These are phyloP conservation scores for Hyaloperonospora brassicae DNA, from an alignment of 352 stramenopile genomes.

Conservation along the genomic window DNA sequence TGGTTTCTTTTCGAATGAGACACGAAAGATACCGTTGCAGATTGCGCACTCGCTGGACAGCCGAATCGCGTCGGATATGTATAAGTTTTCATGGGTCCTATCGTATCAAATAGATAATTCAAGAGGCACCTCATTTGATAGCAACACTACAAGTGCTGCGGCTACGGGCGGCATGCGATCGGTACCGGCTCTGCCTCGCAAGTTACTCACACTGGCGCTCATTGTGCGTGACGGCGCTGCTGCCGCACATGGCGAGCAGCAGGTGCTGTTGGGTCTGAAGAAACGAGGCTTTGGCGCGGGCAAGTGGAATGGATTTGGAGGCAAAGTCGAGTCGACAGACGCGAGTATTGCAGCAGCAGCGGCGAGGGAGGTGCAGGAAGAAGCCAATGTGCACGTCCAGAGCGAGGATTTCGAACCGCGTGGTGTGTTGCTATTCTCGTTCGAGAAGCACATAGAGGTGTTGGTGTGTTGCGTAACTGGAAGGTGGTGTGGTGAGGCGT, in stretches of 20 bases:
- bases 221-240: slow-evolving; percentile 28
- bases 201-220: slow-evolving; percentile 48
- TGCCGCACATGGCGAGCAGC: background rate
- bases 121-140: background rate
- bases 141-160: background rate
- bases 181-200: slow-evolving; percentile 30
- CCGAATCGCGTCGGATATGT: slow-evolving; percentile 2
- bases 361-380: slow-evolving; percentile 57
- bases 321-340: slow-evolving; percentile 80
- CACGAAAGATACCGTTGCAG: background rate
- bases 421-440: slow-evolving; percentile 55
- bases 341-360: slow-evolving; percentile 44
- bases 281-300: slow-evolving; percentile 84
- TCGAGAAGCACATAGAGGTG: slow-evolving; percentile 45
- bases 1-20: slow-evolving; percentile 15
- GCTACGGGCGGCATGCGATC: slow-evolving; percentile 3
- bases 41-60: slow-evolving; percentile 7
- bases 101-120: background rate
- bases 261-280: slow-evolving; percentile 82
- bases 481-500: background rate
- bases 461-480: slow-evolving; percentile 30
- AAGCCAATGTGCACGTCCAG: slow-evolving; percentile 51
- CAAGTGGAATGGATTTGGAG: slow-evolving; percentile 90
- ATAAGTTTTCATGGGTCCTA: background rate
- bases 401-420: slow-evolving; percentile 23